Evolutionary conservation across 2,329 filamentous ascomycete genomes (phyloP).

Genomic region (Metarhizium robertsii): DNA sequence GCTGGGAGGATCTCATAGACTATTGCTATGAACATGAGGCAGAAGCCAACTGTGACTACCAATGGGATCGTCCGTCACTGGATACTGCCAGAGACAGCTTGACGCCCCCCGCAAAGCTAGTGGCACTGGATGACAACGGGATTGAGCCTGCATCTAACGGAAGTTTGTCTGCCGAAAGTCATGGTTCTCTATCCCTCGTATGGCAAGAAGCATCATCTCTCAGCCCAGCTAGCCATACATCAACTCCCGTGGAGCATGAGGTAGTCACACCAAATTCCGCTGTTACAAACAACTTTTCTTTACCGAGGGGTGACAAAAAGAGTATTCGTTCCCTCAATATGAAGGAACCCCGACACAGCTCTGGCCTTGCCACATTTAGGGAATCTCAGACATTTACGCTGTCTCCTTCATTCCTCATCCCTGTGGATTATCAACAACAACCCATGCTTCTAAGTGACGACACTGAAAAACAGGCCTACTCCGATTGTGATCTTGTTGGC

Average conservation of each 20-base stretch:
- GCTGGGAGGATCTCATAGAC: conserved; percentile 62
- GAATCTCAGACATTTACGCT: conserved; percentile 50
- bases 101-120: conserved; percentile 14
- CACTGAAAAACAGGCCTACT: conserved; percentile 16
- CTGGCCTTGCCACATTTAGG: conserved; percentile 44
- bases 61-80: conserved; percentile 51
- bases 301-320: conserved; percentile 32
- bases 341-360: conserved; percentile 30
- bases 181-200: conserved; percentile 17
- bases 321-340: conserved; percentile 16
- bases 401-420: conserved; percentile 54
- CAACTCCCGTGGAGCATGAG: conserved; percentile 30
- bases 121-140: conserved; percentile 16
- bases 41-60: conserved; percentile 57
- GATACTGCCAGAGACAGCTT: conserved; percentile 25
- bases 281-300: conserved; percentile 41
- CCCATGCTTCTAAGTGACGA: conserved; percentile 35
- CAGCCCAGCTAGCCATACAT: conserved; percentile 39
- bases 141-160: conserved; percentile 10
- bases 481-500: conserved; percentile 22
- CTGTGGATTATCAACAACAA: conserved; percentile 46
- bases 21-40: conserved; percentile 62
- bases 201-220: conserved; percentile 35
- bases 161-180: conserved; percentile 7
- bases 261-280: conserved; percentile 31